These are phyloP conservation scores for Lippia alba DNA, from an alignment of 305 asterid species.

Conservation along the genomic window DNA sequence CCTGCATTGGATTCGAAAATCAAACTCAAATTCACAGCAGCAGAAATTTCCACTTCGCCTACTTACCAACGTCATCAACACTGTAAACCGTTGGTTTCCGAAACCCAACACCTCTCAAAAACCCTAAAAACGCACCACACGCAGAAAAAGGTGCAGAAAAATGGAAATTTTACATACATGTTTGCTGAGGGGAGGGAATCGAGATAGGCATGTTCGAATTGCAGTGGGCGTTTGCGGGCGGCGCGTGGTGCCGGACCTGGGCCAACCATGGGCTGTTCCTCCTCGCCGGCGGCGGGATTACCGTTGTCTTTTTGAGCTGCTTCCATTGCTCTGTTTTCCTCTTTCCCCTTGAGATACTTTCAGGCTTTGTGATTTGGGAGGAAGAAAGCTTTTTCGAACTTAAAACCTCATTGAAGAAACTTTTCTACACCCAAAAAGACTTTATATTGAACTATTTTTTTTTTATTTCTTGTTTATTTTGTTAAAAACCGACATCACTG, in stretches of 20 bases:
- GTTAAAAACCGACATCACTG: too few relatives aligned
- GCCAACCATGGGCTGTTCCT: slow-evolving; percentile 70
- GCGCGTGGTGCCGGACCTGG: slow-evolving; percentile 81
- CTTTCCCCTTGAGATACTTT: not conserved
- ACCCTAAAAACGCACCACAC: slow-evolving; percentile 36
- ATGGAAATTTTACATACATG: slow-evolving; percentile 51
- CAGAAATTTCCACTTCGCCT: not conserved
- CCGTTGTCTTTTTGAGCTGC: slow-evolving; percentile 55
- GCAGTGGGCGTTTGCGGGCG: slow-evolving; percentile 83
- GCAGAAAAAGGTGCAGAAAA: not conserved
- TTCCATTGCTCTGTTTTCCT: slow-evolving; percentile 38
- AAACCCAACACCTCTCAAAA: slow-evolving; percentile 35
- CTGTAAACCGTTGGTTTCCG: not conserved
- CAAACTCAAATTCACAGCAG: slow-evolving; percentile 14
- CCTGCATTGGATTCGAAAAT: slow-evolving; percentile 53
- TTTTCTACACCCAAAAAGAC: too few relatives aligned
- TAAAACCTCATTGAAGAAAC: too few relatives aligned
- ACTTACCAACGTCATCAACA: not conserved
- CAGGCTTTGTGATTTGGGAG: slow-evolving; percentile 24
- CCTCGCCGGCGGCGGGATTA: slow-evolving; percentile 43
- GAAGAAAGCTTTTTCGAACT: not conserved
- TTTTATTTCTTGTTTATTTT: too few relatives aligned
- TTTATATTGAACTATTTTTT: too few relatives aligned
- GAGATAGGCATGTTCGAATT: slow-evolving; percentile 92
- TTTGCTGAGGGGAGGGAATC: slow-evolving; percentile 93